Evolutionary conservation across 176 grass and related monocot genomes (phyloP), one percentile per base, ranked within the genome.

Genomic region (Dendrocalamus sinicus): DNA sequence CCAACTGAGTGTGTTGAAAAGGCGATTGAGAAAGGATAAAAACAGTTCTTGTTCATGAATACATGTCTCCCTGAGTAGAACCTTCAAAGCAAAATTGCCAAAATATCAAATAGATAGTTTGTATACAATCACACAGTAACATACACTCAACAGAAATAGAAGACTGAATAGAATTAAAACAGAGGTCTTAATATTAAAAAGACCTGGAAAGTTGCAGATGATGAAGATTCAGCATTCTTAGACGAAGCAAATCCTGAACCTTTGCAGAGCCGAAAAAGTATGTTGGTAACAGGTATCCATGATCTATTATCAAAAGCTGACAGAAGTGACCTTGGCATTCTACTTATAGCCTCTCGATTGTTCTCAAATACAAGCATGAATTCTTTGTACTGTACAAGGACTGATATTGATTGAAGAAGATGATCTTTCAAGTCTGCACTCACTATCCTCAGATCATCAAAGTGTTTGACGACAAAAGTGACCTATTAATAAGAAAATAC

Each of bases 1-100:
- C 94, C 94, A 97, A 77, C 94, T 97, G 40, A 94, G 88, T 47
- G 88, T 97, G 81, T 97, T 97, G 71, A 97, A 97, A 88, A 97
- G 91, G 70, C 92, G 82, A 79, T 94, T 94, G 40, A 97, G 92
- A 59, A 94, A 97, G 76, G 92, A 90, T 60, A 84, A 89, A 69
- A 94, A 97, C 43, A 97, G 80, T 86, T 84, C 88, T 84, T 94
- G 78, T 84, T 97, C 89, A 68, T 94, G 83, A 83, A 88, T 73
- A 73, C 94, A 97, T 53, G 92, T 85, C 67, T 94, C 92, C 70
- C 83, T 84, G 46, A 97, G 83, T 44, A 97, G 45, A 78, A 97
- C 89, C 94, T 97, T 86, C 41, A 86, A 50, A 73, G 62, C 1
- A 67, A 58, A 93, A 69, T 66, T 75, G 58, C 3, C n/a, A 69